Evolutionary conservation across 352 stramenopile species (phyloP), one percentile per base, ranked within the genome.

Genomic region (Pythium aquatile): DNA sequence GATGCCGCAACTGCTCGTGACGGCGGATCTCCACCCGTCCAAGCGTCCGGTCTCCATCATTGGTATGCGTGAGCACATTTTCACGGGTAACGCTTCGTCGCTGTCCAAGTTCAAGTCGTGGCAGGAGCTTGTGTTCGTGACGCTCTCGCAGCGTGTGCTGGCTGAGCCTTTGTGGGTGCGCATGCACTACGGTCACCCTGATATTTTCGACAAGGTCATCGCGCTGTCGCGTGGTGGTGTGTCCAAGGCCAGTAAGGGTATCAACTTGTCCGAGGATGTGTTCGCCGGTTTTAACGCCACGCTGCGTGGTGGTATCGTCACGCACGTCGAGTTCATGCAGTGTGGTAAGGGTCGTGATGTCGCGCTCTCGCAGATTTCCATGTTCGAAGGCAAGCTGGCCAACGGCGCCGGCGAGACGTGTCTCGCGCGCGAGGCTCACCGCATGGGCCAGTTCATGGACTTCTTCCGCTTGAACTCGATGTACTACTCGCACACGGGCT

Each of bases 391-490:
- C 56, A 94, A 94, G 70, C 68, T 94, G 35, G 85, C 83, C 0
- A 94, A 94, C 68, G 85, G 85, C 61, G 84, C 83, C 2, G 85
- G 83, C 58, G 85, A 94, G 62, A 92, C 85, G 26, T 91, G 77
- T 39, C 61, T 94, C 6, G 72, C 85, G 3, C 85, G 85, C 59
- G 85, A 94, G 58, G 84, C 84, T 17, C 85, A 94, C 54, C 85
- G 85, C 48, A 92, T 94, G 85, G 85, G 85, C 26, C 82, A 90
- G 64, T 93, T 93, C 56, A 74, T 94, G 67, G 85, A 94, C 55
- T 94, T 94, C 56, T 94, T 91, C 79, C 85, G 85, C 3, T 53
- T 94, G 30, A 91, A 91, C 63, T 92, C 83, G 58, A 92, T 94
- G 83, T 94, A 90, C 68, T 94, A 94, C 70, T 90, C 83, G 47